Conservation (phyloP, 2,329 filamentous ascomycete species). For the Pseudogymnoascus sp. region DNA sequence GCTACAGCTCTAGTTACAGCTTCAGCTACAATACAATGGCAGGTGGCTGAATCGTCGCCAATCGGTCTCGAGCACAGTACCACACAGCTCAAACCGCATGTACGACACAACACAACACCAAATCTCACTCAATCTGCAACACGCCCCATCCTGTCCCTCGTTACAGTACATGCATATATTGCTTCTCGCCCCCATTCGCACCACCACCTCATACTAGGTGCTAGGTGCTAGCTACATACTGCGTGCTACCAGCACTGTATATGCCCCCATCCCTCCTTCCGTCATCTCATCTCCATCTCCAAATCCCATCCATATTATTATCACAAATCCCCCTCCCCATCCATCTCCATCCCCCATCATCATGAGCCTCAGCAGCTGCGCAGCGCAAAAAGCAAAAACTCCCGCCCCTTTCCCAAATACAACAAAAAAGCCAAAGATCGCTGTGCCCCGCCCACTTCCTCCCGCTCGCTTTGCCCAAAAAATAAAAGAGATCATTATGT, state of each 20-base stretch:
- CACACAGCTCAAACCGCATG: too few species aligned
- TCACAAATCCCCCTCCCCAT: not conserved
- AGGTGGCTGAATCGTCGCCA: too few species aligned
- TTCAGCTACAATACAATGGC: too few species aligned
- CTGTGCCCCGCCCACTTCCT: not conserved
- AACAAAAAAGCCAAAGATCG: not conserved
- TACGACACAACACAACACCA: too few species aligned
- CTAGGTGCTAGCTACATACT: not conserved
- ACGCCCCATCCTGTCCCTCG: not conserved
- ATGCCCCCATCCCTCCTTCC: not conserved
- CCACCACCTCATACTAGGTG: not conserved
- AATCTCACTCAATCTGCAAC: not conserved
- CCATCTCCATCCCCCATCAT: not conserved
- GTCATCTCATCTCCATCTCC: too few species aligned
- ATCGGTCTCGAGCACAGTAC: too few species aligned
- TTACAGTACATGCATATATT: constrained; percentile 8
- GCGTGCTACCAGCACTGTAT: not conserved
- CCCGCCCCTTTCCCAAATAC: not conserved
- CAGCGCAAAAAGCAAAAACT: not conserved
- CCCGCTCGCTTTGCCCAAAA: not conserved
- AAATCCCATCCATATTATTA: too few species aligned
- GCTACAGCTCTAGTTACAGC: too few species aligned
- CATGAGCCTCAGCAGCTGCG: not conserved
- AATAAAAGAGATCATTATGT: not conserved
- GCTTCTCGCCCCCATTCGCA: not conserved